Percentiles rank a stretch among this genome's conserved stretches.
These are phyloP conservation scores for Knufia petricola DNA, from an alignment of 2,329 filamentous ascomycete species.

Conservation along the genomic window DNA sequence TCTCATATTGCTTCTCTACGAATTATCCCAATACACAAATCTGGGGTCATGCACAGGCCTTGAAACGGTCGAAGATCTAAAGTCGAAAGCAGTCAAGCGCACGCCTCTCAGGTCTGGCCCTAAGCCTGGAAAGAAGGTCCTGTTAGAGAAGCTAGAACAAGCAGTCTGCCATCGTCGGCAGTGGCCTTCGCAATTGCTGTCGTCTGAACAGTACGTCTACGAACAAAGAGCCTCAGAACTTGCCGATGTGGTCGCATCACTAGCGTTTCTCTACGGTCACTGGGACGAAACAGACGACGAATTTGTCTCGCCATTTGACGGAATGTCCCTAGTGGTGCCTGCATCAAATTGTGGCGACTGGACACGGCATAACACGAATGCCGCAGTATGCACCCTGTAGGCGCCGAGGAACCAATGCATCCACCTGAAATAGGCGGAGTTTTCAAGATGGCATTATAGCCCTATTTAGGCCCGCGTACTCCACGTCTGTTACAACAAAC, in stretches of 20 bases:
- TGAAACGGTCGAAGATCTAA: background rate
- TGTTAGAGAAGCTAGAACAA: constrained; percentile 5
- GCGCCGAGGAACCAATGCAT: no score
- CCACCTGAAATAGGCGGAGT: no score
- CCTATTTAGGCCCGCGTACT: background rate
- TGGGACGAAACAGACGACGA: constrained; percentile 1
- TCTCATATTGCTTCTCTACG: background rate
- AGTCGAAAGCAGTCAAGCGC: background rate
- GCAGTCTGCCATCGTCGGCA: background rate
- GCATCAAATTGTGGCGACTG: no score
- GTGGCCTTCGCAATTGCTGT: background rate
- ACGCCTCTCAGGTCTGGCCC: background rate
- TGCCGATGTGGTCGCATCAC: background rate
- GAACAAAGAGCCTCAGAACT: no score
- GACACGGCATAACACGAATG: no score
- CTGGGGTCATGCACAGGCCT: constrained; percentile 4
- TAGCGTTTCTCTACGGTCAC: background rate
- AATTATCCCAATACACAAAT: background rate
- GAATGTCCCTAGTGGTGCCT: no score
- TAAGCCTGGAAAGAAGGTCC: background rate
- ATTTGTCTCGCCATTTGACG: background rate
- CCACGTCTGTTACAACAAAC: background rate
- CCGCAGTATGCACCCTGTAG: no score
- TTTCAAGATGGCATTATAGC: no score
- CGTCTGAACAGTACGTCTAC: background rate